These are phyloP conservation scores for Lumnitzera littorea DNA, from an alignment of 345 rosid species.

Conservation along the genomic window DNA sequence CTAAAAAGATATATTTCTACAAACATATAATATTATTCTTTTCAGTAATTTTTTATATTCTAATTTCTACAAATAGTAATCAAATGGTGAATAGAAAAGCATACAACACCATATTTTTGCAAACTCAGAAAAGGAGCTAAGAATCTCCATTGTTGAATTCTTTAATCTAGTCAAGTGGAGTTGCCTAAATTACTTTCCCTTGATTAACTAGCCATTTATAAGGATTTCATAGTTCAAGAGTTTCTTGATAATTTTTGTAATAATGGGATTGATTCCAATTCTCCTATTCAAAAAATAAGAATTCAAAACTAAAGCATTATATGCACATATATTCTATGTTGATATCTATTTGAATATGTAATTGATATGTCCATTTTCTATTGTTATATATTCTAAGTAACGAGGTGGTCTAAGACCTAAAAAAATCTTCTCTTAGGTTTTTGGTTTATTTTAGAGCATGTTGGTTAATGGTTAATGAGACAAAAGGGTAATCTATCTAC, in stretches of 20 bases:
- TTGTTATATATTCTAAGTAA: no score
- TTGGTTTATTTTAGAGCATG: no score
- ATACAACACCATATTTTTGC: slow-evolving; percentile 28
- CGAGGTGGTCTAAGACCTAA: no score
- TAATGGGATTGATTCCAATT: slow-evolving; percentile 26
- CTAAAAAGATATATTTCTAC: not conserved
- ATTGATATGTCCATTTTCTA: no score
- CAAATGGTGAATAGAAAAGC: slow-evolving; percentile 29
- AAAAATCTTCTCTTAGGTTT: no score
- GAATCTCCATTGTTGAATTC: slow-evolving; percentile 21
- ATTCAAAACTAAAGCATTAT: not conserved
- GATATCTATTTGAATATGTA: no score
- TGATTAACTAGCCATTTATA: slow-evolving; percentile 14
- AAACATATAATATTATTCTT: not conserved
- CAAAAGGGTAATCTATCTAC: no score
- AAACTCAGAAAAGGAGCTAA: slow-evolving; percentile 13
- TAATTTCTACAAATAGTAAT: slow-evolving; percentile 15
- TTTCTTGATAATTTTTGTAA: slow-evolving; percentile 9
- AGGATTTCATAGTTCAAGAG: slow-evolving; percentile 17
- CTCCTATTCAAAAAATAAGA: slow-evolving; percentile 12
- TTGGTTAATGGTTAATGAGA: no score
- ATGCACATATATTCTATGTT: no score
- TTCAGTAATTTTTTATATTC: not conserved
- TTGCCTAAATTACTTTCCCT: slow-evolving; percentile 21
- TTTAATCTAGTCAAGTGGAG: slow-evolving; percentile 19